These are phyloP conservation scores for Lactarius hengduanensis DNA, from an alignment of 768 basidiomycete genomes.

Conservation along the genomic window DNA sequence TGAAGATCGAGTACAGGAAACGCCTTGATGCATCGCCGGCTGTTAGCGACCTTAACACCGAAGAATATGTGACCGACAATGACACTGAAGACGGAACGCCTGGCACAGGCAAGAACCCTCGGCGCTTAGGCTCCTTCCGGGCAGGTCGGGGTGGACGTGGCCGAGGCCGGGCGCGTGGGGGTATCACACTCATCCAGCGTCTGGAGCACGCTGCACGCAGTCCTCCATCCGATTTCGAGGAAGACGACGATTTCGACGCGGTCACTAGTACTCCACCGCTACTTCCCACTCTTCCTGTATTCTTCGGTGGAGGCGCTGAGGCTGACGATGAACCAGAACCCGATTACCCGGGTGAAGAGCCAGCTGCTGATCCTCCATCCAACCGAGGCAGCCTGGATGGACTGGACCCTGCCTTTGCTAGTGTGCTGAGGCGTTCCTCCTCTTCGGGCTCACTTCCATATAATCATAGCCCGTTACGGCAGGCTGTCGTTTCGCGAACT, in stretches of 20 bases:
- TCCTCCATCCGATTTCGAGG: conserved; percentile 26
- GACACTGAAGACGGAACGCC: conserved; percentile 36
- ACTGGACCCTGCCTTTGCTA: conserved; percentile 85
- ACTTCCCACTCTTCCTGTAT: conserved; percentile 18
- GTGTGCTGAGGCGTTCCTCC: conserved; percentile 60
- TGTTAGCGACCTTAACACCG: conserved; percentile 44
- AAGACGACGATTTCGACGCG: conserved; percentile 26
- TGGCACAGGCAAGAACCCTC: conserved; percentile 23
- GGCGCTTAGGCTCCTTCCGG: conserved; percentile 22
- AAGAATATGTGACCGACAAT: conserved; percentile 48
- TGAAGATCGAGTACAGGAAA: conserved; percentile 60
- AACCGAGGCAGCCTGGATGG: conserved; percentile 77
- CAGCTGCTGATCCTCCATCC: conserved; percentile 43
- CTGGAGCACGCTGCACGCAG: conserved; percentile 27
- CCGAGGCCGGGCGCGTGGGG: conserved; percentile 24
- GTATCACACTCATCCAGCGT: conserved; percentile 28
- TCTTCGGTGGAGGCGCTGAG: conserved; percentile 31
- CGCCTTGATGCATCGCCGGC: conserved; percentile 49
- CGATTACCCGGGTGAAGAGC: conserved; percentile 37
- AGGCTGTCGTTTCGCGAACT: conserved; percentile 51
- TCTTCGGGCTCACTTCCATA: conserved; percentile 45
- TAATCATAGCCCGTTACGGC: conserved; percentile 59
- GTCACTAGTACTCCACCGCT: conserved; percentile 26
- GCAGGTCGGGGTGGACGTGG: conserved; percentile 25
- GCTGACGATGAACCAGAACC: conserved; percentile 33